A percentile compares a stretch with the other conserved stretches of the same genome.
These are phyloP conservation scores for Exobasidium cylindrosporum DNA, from an alignment of 1,284 basidiomycete genomes.

Conservation along the genomic window DNA sequence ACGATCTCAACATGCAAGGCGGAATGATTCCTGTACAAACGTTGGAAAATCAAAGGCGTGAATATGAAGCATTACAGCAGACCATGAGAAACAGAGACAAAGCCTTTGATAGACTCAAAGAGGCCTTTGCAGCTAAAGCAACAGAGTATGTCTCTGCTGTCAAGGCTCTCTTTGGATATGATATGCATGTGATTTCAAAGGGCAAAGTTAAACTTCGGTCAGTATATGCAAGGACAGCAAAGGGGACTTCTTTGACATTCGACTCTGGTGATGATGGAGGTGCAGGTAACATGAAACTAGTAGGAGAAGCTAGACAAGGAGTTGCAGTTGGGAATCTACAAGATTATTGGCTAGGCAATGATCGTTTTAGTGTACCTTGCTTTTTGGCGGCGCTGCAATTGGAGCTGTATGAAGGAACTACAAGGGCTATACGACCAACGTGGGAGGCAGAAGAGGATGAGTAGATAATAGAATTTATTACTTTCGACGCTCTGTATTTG, in stretches of 20 bases:
- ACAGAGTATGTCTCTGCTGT: constrained; percentile 7
- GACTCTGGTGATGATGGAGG: constrained; percentile 1
- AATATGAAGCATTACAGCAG: constrained; percentile 11
- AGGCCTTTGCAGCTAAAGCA: constrained; percentile 12
- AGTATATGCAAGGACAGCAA: constrained; percentile 9
- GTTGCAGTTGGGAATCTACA: constrained; percentile 7
- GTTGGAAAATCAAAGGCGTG: constrained; percentile 7
- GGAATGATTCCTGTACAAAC: constrained; percentile 10
- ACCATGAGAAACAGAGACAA: constrained; percentile 10
- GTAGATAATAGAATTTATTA: too few relatives aligned
- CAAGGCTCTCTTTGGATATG: constrained; percentile 15
- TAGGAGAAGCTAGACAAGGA: constrained; percentile 14
- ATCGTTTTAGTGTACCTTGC: constrained; percentile 12
- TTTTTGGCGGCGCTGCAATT: constrained; percentile 15
- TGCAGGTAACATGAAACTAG: constrained; percentile 8
- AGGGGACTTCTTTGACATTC: constrained; percentile 14
- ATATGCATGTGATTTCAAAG: constrained; percentile 1
- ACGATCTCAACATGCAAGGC: neutral
- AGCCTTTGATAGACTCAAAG: constrained; percentile 11
- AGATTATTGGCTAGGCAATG: constrained; percentile 10
- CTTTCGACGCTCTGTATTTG: too few relatives aligned
- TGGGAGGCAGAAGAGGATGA: constrained; percentile 13
- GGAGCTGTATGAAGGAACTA: constrained; percentile 14
- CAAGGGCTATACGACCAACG: neutral
- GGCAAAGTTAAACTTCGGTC: constrained; percentile 14